A percentile compares a stretch with the other conserved stretches of the same genome.
Evolutionary conservation across 768 basidiomycete species (phyloP).

Genomic region (Nevesoporus exiguus): DNA sequence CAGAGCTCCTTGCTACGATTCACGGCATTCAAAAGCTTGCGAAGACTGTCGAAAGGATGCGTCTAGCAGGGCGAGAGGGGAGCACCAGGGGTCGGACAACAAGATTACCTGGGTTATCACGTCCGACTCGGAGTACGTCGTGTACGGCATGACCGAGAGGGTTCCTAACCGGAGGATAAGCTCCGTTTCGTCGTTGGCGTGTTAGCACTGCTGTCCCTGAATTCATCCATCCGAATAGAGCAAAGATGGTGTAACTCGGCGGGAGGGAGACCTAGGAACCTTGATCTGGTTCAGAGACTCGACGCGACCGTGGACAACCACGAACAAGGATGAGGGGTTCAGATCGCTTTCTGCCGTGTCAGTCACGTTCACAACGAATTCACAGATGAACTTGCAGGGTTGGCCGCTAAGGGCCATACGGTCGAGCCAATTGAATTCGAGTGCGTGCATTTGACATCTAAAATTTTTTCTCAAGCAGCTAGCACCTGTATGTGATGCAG

Average conservation of each 20-base stretch:
- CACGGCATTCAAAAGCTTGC: constrained; percentile 21
- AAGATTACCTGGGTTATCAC: constrained; percentile 22
- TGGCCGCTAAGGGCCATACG: constrained; percentile 4
- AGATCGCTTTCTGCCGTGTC: constrained; percentile 15
- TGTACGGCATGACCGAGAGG: constrained; percentile 36
- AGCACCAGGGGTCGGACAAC: not conserved
- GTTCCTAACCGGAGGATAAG: constrained; percentile 33
- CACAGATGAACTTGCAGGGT: constrained; percentile 10
- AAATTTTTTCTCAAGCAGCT: not conserved
- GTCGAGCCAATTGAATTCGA: constrained; percentile 1
- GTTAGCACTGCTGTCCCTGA: not conserved
- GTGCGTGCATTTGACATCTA: not conserved
- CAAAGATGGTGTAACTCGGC: constrained; percentile 10
- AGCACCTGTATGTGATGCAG: not conserved
- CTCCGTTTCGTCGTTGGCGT: too few relatives aligned
- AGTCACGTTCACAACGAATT: constrained; percentile 9
- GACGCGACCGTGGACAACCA: not conserved
- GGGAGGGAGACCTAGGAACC: constrained; percentile 12
- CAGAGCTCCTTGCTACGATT: constrained; percentile 35
- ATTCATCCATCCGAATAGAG: not conserved
- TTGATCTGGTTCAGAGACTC: constrained; percentile 15
- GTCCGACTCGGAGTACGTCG: constrained; percentile 36
- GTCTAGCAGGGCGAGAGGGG: not conserved
- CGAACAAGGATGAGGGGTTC: constrained; percentile 5
- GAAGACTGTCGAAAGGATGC: not conserved